These are phyloP conservation scores for Cryphonectria carpinicola DNA, from an alignment of 2,329 filamentous ascomycete species.

Conservation along the genomic window DNA sequence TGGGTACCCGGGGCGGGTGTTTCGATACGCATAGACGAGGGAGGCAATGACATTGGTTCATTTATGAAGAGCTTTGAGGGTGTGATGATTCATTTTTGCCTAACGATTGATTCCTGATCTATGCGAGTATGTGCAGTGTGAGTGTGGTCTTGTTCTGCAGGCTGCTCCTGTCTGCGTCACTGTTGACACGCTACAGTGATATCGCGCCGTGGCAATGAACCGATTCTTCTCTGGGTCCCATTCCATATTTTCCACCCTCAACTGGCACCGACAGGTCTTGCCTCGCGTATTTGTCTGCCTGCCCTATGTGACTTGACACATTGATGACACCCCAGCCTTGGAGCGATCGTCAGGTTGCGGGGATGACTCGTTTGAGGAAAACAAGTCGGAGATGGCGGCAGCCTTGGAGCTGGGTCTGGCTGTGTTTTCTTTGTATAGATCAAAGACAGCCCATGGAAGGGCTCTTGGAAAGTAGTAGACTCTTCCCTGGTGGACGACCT, in stretches of 20 bases:
- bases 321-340: background rate
- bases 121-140: background rate
- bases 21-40: slow-evolving; percentile 36
- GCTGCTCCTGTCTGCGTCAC: background rate
- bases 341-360: background rate
- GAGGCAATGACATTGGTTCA: slow-evolving; percentile 32
- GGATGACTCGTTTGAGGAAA: background rate
- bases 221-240: background rate
- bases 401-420: background rate
- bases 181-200: background rate
- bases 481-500: background rate
- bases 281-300: background rate
- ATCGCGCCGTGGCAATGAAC: background rate
- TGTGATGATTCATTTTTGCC: background rate
- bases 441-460: background rate
- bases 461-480: too few species aligned
- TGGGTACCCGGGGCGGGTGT: slow-evolving; percentile 20
- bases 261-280: background rate
- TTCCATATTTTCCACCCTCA: background rate
- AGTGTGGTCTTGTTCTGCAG: background rate
- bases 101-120: background rate
- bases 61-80: background rate
- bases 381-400: background rate
- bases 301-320: background rate
- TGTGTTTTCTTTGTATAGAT: background rate